Evolutionary conservation across 2,329 filamentous ascomycete genomes (phyloP).

Genomic region (Pseudogymnoascus sp.): DNA sequence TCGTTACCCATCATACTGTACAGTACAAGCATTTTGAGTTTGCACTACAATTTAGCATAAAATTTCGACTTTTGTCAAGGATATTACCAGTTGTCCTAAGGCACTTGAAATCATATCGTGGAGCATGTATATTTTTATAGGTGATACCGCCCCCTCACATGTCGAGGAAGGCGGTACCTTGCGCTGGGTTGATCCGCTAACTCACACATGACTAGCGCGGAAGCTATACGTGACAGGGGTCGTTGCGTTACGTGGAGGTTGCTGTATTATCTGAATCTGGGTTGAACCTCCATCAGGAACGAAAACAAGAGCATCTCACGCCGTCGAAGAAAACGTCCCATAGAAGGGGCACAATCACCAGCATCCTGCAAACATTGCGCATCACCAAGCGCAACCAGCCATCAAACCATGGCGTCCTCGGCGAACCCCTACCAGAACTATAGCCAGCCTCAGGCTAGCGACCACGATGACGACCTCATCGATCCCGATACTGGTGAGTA

Average conservation of each 20-base stretch:
- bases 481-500: constrained; percentile 67
- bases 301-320: neutral
- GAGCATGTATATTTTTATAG: neutral
- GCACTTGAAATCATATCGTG: neutral
- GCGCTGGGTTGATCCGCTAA: neutral
- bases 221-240: constrained; percentile 2
- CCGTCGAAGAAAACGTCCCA: neutral
- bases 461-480: constrained; percentile 61
- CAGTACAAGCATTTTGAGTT: neutral
- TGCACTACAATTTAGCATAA: neutral
- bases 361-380: neutral
- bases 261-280: neutral
- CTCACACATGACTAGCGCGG: neutral
- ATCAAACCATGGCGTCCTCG: constrained; percentile 27
- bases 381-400: constrained; percentile 1
- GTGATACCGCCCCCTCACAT: neutral
- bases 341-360: neutral
- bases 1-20: too few species aligned
- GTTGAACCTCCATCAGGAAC: neutral
- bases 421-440: constrained; percentile 49
- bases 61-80: neutral
- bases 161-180: neutral
- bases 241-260: constrained; percentile 8
- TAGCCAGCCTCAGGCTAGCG: constrained; percentile 46
- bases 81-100: neutral